phyloP scores from a whole-genome alignment of 352 stramenopile species.

The Blastocystis sp. region DNA sequence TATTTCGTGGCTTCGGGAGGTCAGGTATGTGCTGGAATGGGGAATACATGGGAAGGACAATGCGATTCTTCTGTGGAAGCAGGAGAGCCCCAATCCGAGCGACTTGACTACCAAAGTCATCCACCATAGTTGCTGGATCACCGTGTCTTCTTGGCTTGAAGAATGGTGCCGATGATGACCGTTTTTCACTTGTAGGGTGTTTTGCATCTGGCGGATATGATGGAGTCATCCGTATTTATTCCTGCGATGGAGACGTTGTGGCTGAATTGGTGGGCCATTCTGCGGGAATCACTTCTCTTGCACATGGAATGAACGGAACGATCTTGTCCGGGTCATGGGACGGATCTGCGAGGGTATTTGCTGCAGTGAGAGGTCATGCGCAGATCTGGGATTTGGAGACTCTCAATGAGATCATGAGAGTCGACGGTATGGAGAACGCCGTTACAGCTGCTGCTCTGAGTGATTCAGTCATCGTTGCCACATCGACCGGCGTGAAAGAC shows the following conservation, averaged over 20 bases:
- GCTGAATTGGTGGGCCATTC: slow-evolving; percentile 13
- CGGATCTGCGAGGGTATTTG: slow-evolving; percentile 29
- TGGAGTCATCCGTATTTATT: slow-evolving; percentile 57
- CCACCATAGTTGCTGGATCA: slow-evolving; percentile 68
- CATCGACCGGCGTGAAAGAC: slow-evolving; percentile 36
- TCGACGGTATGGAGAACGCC: slow-evolving; percentile 36
- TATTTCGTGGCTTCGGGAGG: slow-evolving; percentile 48
- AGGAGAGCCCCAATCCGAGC: not conserved
- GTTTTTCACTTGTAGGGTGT: not conserved
- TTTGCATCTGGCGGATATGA: slow-evolving; percentile 55
- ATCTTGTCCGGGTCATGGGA: slow-evolving; percentile 58
- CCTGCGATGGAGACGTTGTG: slow-evolving; percentile 11
- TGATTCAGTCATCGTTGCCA: not conserved
- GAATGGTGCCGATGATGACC: not conserved
- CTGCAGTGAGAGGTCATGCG: not conserved
- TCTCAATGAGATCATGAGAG: not conserved
- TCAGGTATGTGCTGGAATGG: not conserved
- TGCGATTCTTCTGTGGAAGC: slow-evolving; percentile 59
- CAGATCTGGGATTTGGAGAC: slow-evolving; percentile 34
- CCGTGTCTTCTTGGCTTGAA: slow-evolving; percentile 34
- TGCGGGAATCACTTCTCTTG: slow-evolving; percentile 52
- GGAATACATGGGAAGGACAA: slow-evolving; percentile 27
- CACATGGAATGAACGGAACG: slow-evolving; percentile 24
- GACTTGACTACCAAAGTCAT: slow-evolving; percentile 34
- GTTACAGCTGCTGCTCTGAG: slow-evolving; percentile 21